Evolutionary conservation across 78 protist species (phyloP), one percentile per base, ranked within the genome.

Genomic region (Cavenderia fasciculata): DNA sequence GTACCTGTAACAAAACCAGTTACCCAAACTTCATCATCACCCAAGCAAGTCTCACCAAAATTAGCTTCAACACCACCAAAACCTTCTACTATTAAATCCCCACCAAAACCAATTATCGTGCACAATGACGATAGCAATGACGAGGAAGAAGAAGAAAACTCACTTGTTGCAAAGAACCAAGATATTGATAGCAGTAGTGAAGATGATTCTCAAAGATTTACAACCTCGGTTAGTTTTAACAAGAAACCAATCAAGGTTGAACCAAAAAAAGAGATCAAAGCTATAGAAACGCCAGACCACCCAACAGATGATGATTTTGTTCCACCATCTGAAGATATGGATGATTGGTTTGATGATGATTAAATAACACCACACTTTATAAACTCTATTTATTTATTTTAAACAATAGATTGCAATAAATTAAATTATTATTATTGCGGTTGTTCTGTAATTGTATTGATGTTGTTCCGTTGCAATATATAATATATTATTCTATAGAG

Each of bases 301-400:
- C 27, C 82, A 33, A 43, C 72, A 18, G 72, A 43, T 19, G 72
- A 33, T 63, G 72, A 63, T 21, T 63, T 40, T 63, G 54, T 63
- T 6, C 72, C 72, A 21, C 43, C 72, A 21, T 16, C 44, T 21
- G 72, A 16, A 6, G 72, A 63, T n/a, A 2, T 63, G 2, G 72
- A 63, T 63, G 72, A 63, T 40, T 63, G 43, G 54, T 38, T 63
- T 5, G 72, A 63, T 38, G 72, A 63, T 21, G n/a, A n/a, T n/a
- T n/a, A n/a, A n/a, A n/a, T n/a, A n/a, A n/a, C n/a, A n/a, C n/a
- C n/a, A n/a, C n/a, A n/a, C n/a, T n/a, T n/a, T n/a, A n/a, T n/a
- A n/a, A n/a, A n/a, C n/a, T n/a, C n/a, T n/a, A n/a, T n/a, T n/a
- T n/a, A n/a, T n/a, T n/a, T n/a, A n/a, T n/a, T n/a, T n/a, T n/a